Evolutionary conservation across 176 grass and related monocot genomes (phyloP).

Genomic region (Carex myosuroides): DNA sequence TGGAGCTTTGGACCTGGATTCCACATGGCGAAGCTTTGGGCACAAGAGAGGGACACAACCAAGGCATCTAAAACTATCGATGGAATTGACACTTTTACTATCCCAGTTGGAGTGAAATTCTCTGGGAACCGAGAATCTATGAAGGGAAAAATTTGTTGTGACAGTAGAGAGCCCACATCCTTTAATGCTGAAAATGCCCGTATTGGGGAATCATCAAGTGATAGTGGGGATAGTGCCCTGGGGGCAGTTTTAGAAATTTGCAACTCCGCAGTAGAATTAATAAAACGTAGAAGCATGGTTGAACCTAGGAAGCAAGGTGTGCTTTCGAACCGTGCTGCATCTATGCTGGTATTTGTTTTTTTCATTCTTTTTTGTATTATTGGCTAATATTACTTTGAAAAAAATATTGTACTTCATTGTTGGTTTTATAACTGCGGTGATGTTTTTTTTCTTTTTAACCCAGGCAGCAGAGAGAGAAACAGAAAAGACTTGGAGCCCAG

Average conservation of each 20-base stretch:
- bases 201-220: constrained; percentile 28
- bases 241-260: constrained; percentile 62
- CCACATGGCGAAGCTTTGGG: constrained; percentile 68
- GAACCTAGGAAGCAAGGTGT: constrained; percentile 52
- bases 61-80: constrained; percentile 26
- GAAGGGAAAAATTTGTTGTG: background rate
- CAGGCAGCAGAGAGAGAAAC: constrained; percentile 87
- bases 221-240: constrained; percentile 46
- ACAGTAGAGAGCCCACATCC: constrained; percentile 12
- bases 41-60: constrained; percentile 40
- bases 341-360: constrained; percentile 67
- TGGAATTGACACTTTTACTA: constrained; percentile 44
- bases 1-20: constrained; percentile 61
- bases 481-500: constrained; percentile 82
- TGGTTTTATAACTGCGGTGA: background rate
- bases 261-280: constrained; percentile 54
- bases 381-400: background rate
- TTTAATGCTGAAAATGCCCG: constrained; percentile 28
- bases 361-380: background rate
- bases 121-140: constrained; percentile 30
- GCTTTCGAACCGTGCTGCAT: constrained; percentile 56
- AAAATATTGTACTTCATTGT: background rate
- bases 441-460: constrained; percentile 17
- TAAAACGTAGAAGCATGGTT: constrained; percentile 60
- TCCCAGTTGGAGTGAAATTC: constrained; percentile 80